These are phyloP conservation scores for Cystoderma amianthinum DNA, from an alignment of 768 basidiomycete species.

Conservation along the genomic window DNA sequence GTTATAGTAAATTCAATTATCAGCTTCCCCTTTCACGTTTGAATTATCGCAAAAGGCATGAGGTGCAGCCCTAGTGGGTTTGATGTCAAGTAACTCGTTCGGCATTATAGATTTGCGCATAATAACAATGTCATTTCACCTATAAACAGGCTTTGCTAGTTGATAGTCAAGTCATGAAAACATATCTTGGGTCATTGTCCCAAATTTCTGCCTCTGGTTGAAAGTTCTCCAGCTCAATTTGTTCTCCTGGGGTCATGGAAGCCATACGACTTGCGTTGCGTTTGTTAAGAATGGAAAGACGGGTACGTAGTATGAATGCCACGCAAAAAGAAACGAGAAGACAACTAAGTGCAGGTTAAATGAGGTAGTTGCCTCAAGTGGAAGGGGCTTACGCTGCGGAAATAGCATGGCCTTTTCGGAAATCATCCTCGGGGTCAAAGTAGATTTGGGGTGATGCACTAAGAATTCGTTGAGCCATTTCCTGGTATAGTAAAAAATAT, in stretches of 20 bases:
- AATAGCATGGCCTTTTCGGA: slow-evolving; percentile 48
- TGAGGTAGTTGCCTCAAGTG: background rate
- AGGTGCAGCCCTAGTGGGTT: too few relatives aligned
- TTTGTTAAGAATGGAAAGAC: slow-evolving; percentile 35
- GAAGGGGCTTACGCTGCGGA: slow-evolving; percentile 36
- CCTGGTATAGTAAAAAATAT: background rate
- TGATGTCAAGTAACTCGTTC: too few relatives aligned
- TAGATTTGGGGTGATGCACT: slow-evolving; percentile 54
- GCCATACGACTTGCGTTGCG: slow-evolving; percentile 18
- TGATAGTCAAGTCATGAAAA: slow-evolving; percentile 36
- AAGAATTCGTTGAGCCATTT: background rate
- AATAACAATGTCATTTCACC: too few relatives aligned
- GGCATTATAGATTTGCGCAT: too few relatives aligned
- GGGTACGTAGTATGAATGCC: slow-evolving; percentile 36
- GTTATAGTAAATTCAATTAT: too few relatives aligned
- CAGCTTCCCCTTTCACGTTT: too few relatives aligned
- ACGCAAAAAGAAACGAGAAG: slow-evolving; percentile 33
- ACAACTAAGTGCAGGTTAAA: slow-evolving; percentile 21
- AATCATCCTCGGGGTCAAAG: slow-evolving; percentile 43
- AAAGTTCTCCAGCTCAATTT: slow-evolving; percentile 20
- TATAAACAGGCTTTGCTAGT: too few relatives aligned
- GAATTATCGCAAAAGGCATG: too few relatives aligned
- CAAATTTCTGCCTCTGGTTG: slow-evolving; percentile 28
- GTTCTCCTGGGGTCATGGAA: slow-evolving; percentile 15
- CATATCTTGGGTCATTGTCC: slow-evolving; percentile 46